These are phyloP conservation scores for Monosporascus sp. DNA, from an alignment of 2,329 filamentous ascomycete species.

Conservation along the genomic window DNA sequence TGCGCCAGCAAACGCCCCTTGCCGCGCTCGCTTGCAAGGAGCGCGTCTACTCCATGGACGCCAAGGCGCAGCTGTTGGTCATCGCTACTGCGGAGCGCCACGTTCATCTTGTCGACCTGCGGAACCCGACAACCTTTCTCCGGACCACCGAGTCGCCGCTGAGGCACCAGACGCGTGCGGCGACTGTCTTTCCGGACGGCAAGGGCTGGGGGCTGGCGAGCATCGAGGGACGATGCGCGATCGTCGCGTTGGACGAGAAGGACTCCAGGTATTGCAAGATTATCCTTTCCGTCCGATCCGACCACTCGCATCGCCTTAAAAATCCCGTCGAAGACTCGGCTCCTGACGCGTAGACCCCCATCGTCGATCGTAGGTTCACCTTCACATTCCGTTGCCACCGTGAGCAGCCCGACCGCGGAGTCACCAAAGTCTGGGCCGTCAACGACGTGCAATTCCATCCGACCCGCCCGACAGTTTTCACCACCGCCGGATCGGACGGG, in stretches of 20 bases:
- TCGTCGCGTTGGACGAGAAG: slow-evolving; percentile 15
- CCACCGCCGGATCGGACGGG: slow-evolving; percentile 31
- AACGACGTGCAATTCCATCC: slow-evolving; percentile 29
- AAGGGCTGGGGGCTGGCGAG: slow-evolving; percentile 22
- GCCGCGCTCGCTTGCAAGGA: slow-evolving; percentile 42
- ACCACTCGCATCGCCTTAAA: neutral
- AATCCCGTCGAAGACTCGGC: neutral
- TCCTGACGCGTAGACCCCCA: neutral
- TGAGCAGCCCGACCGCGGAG: neutral
- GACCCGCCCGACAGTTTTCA: slow-evolving; percentile 14
- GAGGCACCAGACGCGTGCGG: slow-evolving; percentile 22
- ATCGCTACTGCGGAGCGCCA: slow-evolving; percentile 25
- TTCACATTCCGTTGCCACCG: slow-evolving; percentile 31
- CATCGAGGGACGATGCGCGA: slow-evolving; percentile 26
- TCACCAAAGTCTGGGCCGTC: slow-evolving; percentile 26
- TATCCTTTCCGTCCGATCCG: neutral
- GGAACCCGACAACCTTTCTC: slow-evolving; percentile 14
- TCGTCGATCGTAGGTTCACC: slow-evolving; percentile 5
- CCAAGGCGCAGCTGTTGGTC: slow-evolving; percentile 22
- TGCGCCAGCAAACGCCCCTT: slow-evolving; percentile 38
- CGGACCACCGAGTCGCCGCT: slow-evolving; percentile 18
- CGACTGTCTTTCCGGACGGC: slow-evolving; percentile 22
- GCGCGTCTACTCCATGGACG: slow-evolving; percentile 37
- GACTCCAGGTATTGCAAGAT: slow-evolving; percentile 14
- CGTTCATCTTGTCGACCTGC: slow-evolving; percentile 28